Base-by-base conservation (phyloP, 2,329 filamentous ascomycete species). In the Raffaelea arxii region DNA sequence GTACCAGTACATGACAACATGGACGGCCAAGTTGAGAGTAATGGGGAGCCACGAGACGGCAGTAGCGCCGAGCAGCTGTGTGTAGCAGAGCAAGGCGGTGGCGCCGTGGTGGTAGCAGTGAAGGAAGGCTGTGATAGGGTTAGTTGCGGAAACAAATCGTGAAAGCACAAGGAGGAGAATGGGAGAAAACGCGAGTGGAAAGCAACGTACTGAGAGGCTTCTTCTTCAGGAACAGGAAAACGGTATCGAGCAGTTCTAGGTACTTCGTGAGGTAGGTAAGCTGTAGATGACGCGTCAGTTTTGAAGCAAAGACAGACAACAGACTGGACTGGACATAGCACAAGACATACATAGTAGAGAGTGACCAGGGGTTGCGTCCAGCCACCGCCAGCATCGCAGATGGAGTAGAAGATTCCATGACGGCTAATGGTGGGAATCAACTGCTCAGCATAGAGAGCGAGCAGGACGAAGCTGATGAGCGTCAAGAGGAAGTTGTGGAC, bases 1-100 rank as follows among this genome's bases (percentile, higher is more conserved):
- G 82, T 97, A 97, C 90, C 90, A 96, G 83, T 97, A 97, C 91
- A 97, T 97, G 64, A 96, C 86, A 49, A 97, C 91, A 71, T 97
- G 91, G 46, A 97, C 91, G 53, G 80, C 80, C 62, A 97, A 71
- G 77, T 97, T 97, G 58, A 97, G 80, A 46, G 80, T 84, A 64
- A 97, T 97, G 52, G 84, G 82, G 47, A 95, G 87, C 91, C 91
- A 97, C 51, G 90, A 94, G 48, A 97, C 91, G 38, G 91, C 78
- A 40, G 91, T 97, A 61, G 86, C 80, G 56, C 91, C 91, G 60
- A 95, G 84, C 55, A 97, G 80, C 73, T 97, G 91, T 47, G 89
- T 95, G 76, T 94, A 97, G 84, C 91, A 96, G 58, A 97, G 85
- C 54, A 96, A 83, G 57, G 91, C 91, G 48, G 91, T 97, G 46